Evolutionary conservation across 768 basidiomycete species (phyloP), one percentile per base, ranked within the genome.

Genomic region (Leccinum boreale): DNA sequence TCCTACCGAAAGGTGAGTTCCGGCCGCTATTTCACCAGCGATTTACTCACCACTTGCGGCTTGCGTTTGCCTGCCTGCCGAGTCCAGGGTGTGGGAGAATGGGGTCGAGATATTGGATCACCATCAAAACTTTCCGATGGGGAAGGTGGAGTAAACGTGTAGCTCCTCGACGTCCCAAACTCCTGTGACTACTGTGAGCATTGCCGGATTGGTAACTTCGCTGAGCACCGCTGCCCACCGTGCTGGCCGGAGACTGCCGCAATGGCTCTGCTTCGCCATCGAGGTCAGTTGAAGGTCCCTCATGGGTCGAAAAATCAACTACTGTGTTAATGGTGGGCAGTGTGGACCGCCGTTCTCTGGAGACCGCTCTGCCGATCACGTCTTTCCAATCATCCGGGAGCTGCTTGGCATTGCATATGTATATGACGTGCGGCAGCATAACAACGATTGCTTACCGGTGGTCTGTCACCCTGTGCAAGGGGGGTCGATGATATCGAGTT

Each of bases 341-440:
- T 47, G 67, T 65, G 48, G 67, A 67, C 58, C 64, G 62, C 57
- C 72, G 61, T 33, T 73, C 72, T 61, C 65, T 69, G 15, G 63
- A 70, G 17, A 74, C 68, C 46, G 68, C 63, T 36, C 72, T 70
- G 58, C 67, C 72, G 47, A 73, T 74, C 52, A 65, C 53, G 58
- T 73, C 64, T 21, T 74, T 74, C 72, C 72, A 73, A 60, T 74
- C 70, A n/a, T 73, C 58, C 11, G 72, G 72, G 17, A 73, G 70
- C 72, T 73, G 35, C 50, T 62, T 44, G 47, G 58, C 24, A 14
- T 19, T 15, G 44, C 4, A 42, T 62, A 15, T 66, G 67, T 33
- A 3, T n/a, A 44, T 44, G 42, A 44, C 1, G 42, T 12, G 19
- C 10, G 19, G 42, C 11, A 44, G 19, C n/a, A 21, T 42, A 6